Percentiles rank a stretch among this genome's conserved stretches.
phyloP scores from a whole-genome alignment of 139 green algal genomes.

The Haematococcus lacustris region DNA sequence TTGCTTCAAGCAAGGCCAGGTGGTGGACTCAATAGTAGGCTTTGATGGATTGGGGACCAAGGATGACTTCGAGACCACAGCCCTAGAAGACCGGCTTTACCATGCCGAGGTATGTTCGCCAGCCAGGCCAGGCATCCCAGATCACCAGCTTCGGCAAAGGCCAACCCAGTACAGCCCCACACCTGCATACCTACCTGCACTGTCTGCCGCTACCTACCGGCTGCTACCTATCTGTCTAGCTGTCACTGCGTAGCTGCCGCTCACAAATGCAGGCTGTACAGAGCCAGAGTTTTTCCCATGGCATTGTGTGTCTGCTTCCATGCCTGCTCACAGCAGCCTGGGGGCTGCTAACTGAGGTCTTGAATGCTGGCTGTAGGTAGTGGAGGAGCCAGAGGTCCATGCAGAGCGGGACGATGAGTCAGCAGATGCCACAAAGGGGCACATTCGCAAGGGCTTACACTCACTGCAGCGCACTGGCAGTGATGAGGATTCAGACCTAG shows the following conservation, averaged over 20 bases:
- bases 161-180: no score
- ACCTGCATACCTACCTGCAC: no score
- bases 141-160: no score
- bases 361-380: conserved; percentile 14
- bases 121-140: no score
- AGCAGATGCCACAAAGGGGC: not conserved
- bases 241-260: no score
- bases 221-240: no score
- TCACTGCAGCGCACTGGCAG: conserved; percentile 18
- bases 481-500: conserved; percentile 73
- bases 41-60: conserved; percentile 81
- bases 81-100: conserved; percentile 42
- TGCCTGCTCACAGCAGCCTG: no score
- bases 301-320: no score
- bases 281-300: no score
- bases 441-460: conserved; percentile 25
- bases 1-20: conserved; percentile 71
- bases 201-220: no score
- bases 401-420: conserved; percentile 16
- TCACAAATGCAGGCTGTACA: no score
- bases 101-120: conserved; percentile 6
- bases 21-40: conserved; percentile 68
- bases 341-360: no score
- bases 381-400: conserved; percentile 21
- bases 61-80: conserved; percentile 72